These are phyloP conservation scores for Phytophthora podocarpi DNA, from an alignment of 352 stramenopile species.

Conservation along the genomic window DNA sequence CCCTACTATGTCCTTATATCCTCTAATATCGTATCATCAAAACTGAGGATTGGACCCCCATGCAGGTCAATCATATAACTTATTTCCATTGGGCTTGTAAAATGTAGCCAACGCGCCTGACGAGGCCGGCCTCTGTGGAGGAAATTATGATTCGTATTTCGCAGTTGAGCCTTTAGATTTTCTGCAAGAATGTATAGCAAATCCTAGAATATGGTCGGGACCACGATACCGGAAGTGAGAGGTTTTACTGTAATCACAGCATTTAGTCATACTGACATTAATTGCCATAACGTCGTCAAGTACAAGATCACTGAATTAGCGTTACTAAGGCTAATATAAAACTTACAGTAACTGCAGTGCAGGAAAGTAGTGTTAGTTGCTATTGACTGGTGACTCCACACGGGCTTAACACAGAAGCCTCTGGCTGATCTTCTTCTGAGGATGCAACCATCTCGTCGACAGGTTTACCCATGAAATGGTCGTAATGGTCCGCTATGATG, in stretches of 20 bases:
- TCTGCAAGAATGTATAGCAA: slow-evolving; percentile 7
- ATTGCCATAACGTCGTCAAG: not conserved
- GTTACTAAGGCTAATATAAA: too few relatives aligned
- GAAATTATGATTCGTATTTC: too few relatives aligned
- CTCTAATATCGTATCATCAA: too few relatives aligned
- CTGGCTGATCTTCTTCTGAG: not conserved
- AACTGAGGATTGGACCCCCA: too few relatives aligned
- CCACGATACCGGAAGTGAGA: too few relatives aligned
- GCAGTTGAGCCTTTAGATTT: slow-evolving; percentile 2
- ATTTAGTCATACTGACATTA: not conserved
- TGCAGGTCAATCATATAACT: too few relatives aligned
- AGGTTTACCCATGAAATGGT: not conserved
- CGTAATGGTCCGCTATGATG: not conserved
- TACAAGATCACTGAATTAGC: not conserved
- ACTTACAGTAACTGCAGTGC: not conserved
- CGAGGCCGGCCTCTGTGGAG: too few relatives aligned
- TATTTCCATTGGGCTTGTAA: too few relatives aligned
- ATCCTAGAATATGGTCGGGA: slow-evolving; percentile 1
- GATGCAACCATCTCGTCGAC: not conserved
- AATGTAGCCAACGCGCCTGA: too few relatives aligned
- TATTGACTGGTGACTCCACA: too few relatives aligned
- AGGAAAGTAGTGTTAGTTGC: too few relatives aligned
- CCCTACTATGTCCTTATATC: too few relatives aligned
- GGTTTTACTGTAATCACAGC: slow-evolving; percentile 3
- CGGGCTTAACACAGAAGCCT: not conserved